These are phyloP conservation scores for Fomitiporia mediterranea DNA, from an alignment of 1,284 basidiomycete genomes.

Conservation along the genomic window DNA sequence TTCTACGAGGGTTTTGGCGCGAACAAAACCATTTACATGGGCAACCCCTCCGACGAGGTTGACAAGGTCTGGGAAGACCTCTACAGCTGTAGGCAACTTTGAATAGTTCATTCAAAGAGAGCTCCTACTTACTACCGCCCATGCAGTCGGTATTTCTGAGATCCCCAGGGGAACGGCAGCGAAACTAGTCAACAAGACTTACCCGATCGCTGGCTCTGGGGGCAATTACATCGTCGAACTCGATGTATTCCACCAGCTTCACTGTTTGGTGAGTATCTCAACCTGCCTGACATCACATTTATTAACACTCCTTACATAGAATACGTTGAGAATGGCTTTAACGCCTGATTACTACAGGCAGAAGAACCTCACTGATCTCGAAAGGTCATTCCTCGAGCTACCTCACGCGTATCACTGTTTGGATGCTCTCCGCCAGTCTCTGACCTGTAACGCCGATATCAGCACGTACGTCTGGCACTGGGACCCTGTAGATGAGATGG, in stretches of 20 bases:
- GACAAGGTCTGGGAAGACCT: constrained; percentile 24
- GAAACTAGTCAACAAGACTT: constrained; percentile 27
- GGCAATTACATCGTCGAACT: constrained; percentile 27
- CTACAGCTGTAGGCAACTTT: constrained; percentile 25
- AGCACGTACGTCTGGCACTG: constrained; percentile 26
- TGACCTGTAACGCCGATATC: constrained; percentile 29
- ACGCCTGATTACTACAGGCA: constrained; percentile 8
- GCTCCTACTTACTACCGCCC: constrained; percentile 16
- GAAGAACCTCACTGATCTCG: constrained; percentile 20
- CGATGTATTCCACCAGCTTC: constrained; percentile 32
- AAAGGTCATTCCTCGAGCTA: constrained; percentile 26
- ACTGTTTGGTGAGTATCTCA: constrained; percentile 27
- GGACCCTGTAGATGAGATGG: constrained; percentile 10
- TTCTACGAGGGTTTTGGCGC: constrained; percentile 25
- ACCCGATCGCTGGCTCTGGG: constrained; percentile 21
- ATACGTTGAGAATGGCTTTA: constrained; percentile 18
- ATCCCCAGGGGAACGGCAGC: constrained; percentile 27
- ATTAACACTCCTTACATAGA: constrained; percentile 15
- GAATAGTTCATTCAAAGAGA: neutral
- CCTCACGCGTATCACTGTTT: neutral
- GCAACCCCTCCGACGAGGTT: constrained; percentile 24
- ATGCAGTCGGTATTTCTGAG: constrained; percentile 23
- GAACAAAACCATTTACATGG: constrained; percentile 23
- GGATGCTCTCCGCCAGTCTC: constrained; percentile 26
- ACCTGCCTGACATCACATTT: neutral